phyloP scores from a whole-genome alignment of 169 alveolate genomes.

The Amoebophrya sp. region DNA sequence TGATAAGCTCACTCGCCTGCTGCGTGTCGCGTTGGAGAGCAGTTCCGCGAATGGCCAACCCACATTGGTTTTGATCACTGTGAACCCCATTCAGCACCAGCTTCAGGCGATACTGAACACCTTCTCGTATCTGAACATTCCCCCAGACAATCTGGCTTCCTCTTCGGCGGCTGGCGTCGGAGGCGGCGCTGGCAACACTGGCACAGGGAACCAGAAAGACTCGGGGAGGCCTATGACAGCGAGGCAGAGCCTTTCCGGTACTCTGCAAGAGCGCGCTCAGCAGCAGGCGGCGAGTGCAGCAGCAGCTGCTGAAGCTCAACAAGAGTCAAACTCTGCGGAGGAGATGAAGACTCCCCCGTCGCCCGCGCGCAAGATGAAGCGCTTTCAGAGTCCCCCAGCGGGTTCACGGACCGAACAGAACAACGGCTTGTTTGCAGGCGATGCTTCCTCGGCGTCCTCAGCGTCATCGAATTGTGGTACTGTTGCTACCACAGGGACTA shows the following conservation, averaged over 20 bases:
- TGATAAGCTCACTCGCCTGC: background rate
- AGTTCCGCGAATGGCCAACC: background rate
- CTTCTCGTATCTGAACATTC: background rate
- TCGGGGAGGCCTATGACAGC: background rate
- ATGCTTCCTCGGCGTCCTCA: too few species aligned
- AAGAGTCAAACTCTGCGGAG: too few species aligned
- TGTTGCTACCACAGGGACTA: too few species aligned
- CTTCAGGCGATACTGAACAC: constrained; percentile 24
- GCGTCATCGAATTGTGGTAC: too few species aligned
- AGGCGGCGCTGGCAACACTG: background rate
- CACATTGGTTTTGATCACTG: background rate
- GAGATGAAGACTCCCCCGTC: background rate
- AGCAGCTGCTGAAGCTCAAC: too few species aligned
- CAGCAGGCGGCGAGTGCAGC: too few species aligned
- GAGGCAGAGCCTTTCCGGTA: too few species aligned
- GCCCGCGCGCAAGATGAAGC: background rate
- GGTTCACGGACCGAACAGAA: background rate
- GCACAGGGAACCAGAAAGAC: background rate
- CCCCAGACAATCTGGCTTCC: background rate
- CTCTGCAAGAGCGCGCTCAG: too few species aligned
- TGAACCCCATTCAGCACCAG: constrained; percentile 13
- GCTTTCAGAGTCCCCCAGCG: background rate
- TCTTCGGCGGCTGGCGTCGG: too few species aligned
- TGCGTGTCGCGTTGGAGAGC: background rate
- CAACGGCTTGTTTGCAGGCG: too few species aligned